A percentile compares a stretch with the other conserved stretches of the same genome.
Conservation (phyloP, 495 filamentous ascomycete species). For the Lasiosphaeris hirsuta region DNA sequence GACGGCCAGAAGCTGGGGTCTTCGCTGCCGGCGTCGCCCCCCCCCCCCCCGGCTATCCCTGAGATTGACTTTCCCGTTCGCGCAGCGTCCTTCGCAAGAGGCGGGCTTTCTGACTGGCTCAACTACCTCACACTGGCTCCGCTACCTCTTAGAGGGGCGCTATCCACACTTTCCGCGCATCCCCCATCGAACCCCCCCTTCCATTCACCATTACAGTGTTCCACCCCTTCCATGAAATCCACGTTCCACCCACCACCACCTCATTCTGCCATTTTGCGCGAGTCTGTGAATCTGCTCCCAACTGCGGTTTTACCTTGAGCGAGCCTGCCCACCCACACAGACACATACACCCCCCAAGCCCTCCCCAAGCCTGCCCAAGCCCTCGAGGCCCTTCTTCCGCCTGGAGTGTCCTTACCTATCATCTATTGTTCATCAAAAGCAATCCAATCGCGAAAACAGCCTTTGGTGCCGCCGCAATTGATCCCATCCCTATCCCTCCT, state of each 20-base stretch:
- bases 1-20: conserved; percentile 29
- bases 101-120: conserved; percentile 17
- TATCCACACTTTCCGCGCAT: conserved; percentile 22
- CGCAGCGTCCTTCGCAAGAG: conserved; percentile 19
- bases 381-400: neutral
- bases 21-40: neutral
- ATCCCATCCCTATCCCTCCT: conserved; percentile 10
- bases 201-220: neutral
- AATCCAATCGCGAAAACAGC: conserved; percentile 20
- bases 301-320: too few relatives aligned
- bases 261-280: neutral
- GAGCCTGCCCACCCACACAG: too few relatives aligned
- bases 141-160: conserved; percentile 12
- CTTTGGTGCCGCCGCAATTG: conserved; percentile 25
- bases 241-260: neutral
- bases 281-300: too few relatives aligned
- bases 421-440: conserved; percentile 21
- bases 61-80: conserved; percentile 30
- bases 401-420: conserved; percentile 5
- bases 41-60: conserved; percentile 17
- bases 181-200: conserved; percentile 4
- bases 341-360: too few relatives aligned
- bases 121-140: neutral
- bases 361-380: neutral
- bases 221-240: conserved; percentile 15